These are phyloP conservation scores for Ophidiomyces ophidiicola DNA, from an alignment of 2,329 filamentous ascomycete genomes.

Conservation along the genomic window DNA sequence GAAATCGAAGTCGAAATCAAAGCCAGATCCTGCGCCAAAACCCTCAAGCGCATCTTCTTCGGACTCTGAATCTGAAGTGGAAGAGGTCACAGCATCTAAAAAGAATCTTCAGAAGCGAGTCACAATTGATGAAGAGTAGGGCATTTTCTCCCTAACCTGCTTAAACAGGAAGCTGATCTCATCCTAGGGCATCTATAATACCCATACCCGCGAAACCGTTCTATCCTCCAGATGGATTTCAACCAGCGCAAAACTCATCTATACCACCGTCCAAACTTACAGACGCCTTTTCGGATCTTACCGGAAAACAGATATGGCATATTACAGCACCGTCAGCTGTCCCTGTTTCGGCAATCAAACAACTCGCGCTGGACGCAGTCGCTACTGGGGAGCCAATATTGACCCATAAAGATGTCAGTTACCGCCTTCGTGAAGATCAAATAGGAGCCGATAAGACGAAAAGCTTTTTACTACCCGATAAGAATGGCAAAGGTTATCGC, in stretches of 20 bases:
- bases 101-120: conserved; percentile 10
- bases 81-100: not conserved
- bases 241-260: conserved; percentile 24
- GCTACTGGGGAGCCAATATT: conserved; percentile 32
- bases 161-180: conserved; percentile 4
- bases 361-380: conserved; percentile 33
- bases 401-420: conserved; percentile 32
- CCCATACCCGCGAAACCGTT: conserved; percentile 24
- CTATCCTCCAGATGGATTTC: conserved; percentile 35
- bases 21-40: not conserved
- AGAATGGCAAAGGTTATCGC: conserved; percentile 26
- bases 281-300: conserved; percentile 29
- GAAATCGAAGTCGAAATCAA: conserved; percentile 4
- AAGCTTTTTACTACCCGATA: conserved; percentile 28
- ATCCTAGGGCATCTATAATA: not conserved
- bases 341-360: conserved; percentile 34
- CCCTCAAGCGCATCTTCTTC: conserved; percentile 5
- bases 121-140: conserved; percentile 12
- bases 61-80: conserved; percentile 9
- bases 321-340: conserved; percentile 36
- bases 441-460: conserved; percentile 24
- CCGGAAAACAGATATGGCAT: conserved; percentile 38
- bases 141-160: not conserved
- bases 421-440: conserved; percentile 29
- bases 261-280: conserved; percentile 22